Evolutionary conservation across 768 basidiomycete genomes (phyloP), one percentile per base, ranked within the genome.

Genomic region (Russula griseocarnosa): DNA sequence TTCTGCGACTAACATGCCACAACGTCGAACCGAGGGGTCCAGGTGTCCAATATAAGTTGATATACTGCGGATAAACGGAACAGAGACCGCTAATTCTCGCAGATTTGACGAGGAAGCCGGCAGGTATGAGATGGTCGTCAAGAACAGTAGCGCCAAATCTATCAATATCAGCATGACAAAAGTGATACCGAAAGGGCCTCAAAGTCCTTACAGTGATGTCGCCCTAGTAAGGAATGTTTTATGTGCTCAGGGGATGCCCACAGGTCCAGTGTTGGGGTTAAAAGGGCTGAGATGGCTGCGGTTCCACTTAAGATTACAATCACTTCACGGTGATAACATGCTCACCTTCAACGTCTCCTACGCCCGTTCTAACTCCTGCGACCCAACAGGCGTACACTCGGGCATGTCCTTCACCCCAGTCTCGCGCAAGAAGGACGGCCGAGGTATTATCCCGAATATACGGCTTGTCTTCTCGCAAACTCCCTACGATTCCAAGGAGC

Each of bases 1-100:
- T 74, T 99, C 96, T 0, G 91, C 96, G 0, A 84, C 86, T 38
- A 98, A 81, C 94, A 99, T 96, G 3, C 97, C 97, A 68, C 93
- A 90, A 28, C 87, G 82, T 4, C 96, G 86, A 22, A 97, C 81
- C 4, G 85, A 79, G 1, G 78, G 75, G 58, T 96, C 92, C 7
- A 86, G 75, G 73, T 96, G 92, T 0, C 80, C 80, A 51, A 99
- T 84, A 70, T 97, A 98, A 6, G 75, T 74, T 7, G 86, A 83
- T 52, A 97, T 79, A 14, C 84, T 84, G 24, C 78, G 76, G 66
- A 98, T 80, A 70, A 98, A 87, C 1, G 77, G 62, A 5, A 85
- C 77, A 14, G 83, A 85, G 34, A 81, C 73, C 3, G 84, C 79
- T 4, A 89, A 73, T 10, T 76, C 74, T 38, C 74, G 70, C 14